phyloP scores from a whole-genome alignment of 1,284 basidiomycete genomes.

The Boletellus deceptivus region DNA sequence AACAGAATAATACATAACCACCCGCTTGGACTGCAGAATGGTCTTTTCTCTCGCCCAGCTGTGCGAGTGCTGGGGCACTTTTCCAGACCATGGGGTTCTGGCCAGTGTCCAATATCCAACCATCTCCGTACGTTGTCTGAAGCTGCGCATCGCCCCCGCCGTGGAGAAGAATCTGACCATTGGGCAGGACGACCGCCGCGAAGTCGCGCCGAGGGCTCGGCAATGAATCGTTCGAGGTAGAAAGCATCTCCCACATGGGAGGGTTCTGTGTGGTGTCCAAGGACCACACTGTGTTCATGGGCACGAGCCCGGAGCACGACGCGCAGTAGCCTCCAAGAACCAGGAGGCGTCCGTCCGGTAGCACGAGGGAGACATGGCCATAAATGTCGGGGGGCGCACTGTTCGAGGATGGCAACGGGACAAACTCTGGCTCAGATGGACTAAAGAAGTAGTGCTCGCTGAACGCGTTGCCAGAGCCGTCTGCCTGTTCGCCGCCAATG shows the following conservation, averaged over 20 bases:
- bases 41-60: constrained; percentile 63
- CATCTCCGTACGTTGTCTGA: constrained; percentile 60
- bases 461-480: constrained; percentile 67
- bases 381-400: constrained; percentile 64
- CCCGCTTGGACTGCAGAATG: constrained; percentile 68
- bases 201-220: constrained; percentile 71
- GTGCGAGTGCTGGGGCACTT: constrained; percentile 46
- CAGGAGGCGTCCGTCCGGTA: constrained; percentile 67
- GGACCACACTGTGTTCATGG: constrained; percentile 60
- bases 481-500: constrained; percentile 73
- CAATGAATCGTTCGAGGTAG: constrained; percentile 39
- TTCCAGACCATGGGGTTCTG: constrained; percentile 58
- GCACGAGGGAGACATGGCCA: constrained; percentile 68
- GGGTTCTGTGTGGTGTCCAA: constrained; percentile 56
- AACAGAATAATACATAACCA: constrained; percentile 68
- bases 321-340: constrained; percentile 73
- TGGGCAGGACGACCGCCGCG: constrained; percentile 53
- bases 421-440: constrained; percentile 51
- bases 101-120: constrained; percentile 70
- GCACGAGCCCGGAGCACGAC: constrained; percentile 45
- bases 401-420: constrained; percentile 46
- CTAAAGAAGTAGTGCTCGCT: constrained; percentile 66
- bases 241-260: constrained; percentile 51
- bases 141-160: constrained; percentile 69
- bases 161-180: constrained; percentile 65